Base-by-base conservation (phyloP, 1,284 basidiomycete species). In the Termitomyces sp. region DNA sequence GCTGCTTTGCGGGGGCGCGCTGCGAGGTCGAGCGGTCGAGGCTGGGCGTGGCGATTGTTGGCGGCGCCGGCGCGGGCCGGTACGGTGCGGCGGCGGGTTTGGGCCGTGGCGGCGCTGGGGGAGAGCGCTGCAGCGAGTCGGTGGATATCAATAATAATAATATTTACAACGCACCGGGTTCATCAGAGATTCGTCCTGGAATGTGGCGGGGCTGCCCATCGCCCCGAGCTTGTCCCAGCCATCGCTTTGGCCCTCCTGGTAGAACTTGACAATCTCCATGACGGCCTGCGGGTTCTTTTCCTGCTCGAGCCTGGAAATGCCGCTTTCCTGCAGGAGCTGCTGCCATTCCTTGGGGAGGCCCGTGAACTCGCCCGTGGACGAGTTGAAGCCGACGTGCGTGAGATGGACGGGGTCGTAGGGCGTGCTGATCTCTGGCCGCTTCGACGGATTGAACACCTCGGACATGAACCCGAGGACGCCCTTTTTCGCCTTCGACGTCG, bases 341-440 rank as follows among this genome's bases (percentile, higher is more conserved):
- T 99, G 97, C 97, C 97, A 99, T 74, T 99, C 96, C 69, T 95
- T 95, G 1, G 97, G 97, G 54, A 99, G 79, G 3, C 97, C 97
- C 8, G 92, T 95, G 74, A 94, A 99, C 74, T 99, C 95, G 56
- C 97, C 97, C 0, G 96, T 99, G 58, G 93, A 95, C 33, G 93
- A 94, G 74, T 99, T 98, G 83, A 98, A 99, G 58, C 96, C 97
- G 68, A 99, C 97, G 68, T 99, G 97, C 0, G 96, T 99, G 62
- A 99, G 86, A 75, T 99, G 97, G 39, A 99, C 95, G n/a, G 97
- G 97, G 71, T 99, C 97, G 70, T 98, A 99, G 1, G 94, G 96
- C 2, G 94, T 97, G 62, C 92, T 95, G 75, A 99, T 99, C 73
- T 97, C 94, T 17, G 88, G 88, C 41, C 91, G 83, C 75, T 93